Conservation (phyloP, 1,284 basidiomycete genomes). For the Boletus calvinii region DNA sequence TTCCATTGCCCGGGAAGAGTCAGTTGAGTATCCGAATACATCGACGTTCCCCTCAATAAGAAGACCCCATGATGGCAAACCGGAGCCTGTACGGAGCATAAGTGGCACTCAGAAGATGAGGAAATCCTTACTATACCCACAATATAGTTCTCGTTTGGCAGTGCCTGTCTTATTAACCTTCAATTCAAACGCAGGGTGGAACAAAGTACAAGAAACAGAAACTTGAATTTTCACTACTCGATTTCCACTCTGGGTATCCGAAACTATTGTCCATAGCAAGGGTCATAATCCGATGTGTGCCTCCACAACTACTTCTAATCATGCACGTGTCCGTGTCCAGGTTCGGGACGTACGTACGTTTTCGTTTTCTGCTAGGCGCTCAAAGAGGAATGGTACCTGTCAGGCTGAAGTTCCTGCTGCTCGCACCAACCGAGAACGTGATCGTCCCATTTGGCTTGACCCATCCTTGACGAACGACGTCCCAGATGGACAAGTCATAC, state of each 20-base stretch:
- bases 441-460: slow-evolving; percentile 44
- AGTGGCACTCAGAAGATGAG: too few species aligned
- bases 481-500: slow-evolving; percentile 65
- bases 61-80: too few species aligned
- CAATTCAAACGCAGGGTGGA: neutral
- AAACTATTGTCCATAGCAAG: neutral
- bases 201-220: neutral
- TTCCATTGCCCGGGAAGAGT: too few species aligned
- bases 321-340: neutral
- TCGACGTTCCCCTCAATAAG: too few species aligned
- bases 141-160: neutral
- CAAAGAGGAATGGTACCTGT: slow-evolving; percentile 36
- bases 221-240: neutral
- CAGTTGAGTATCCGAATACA: too few species aligned
- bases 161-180: neutral
- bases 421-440: slow-evolving; percentile 49
- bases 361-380: slow-evolving; percentile 1
- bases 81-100: too few species aligned
- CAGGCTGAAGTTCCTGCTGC: slow-evolving; percentile 50
- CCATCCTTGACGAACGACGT: slow-evolving; percentile 51
- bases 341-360: neutral
- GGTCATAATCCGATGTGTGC: neutral
- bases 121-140: too few species aligned
- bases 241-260: neutral
- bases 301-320: neutral